Conservation (phyloP, 495 filamentous ascomycete species). For the Extremus antarcticus region DNA sequence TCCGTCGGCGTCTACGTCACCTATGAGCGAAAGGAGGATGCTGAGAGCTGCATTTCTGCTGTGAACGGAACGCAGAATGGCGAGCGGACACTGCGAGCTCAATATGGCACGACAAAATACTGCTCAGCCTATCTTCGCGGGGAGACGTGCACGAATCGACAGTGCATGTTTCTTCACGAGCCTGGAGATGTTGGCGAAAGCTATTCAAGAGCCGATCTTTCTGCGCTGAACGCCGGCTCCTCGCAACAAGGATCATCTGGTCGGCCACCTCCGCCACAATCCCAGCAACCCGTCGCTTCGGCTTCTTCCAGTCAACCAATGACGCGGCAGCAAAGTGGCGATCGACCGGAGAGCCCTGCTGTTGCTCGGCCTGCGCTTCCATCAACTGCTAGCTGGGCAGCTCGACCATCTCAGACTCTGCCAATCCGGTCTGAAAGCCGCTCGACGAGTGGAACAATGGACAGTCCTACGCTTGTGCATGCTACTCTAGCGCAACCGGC, state of each 20-base stretch:
- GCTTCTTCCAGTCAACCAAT: conserved; percentile 57
- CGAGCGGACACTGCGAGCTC: conserved; percentile 75
- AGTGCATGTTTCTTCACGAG: conserved; percentile 97
- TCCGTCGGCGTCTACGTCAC: conserved; percentile 96
- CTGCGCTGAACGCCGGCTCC: conserved; percentile 81
- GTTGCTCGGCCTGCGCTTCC: conserved; percentile 77
- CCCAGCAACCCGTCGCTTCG: conserved; percentile 36
- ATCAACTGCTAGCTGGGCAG: conserved; percentile 87
- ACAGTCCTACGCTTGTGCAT: conserved; percentile 65
- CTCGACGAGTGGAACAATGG: conserved; percentile 63
- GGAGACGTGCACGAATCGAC: conserved; percentile 83
- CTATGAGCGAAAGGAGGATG: conserved; percentile 78
- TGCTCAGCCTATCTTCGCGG: conserved; percentile 93
- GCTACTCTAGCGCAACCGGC: conserved; percentile 28
- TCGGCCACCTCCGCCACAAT: conserved; percentile 38
- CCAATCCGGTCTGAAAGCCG: conserved; percentile 64
- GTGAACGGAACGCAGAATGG: conserved; percentile 90
- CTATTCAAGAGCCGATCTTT: conserved; percentile 88
- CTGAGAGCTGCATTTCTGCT: conserved; percentile 73
- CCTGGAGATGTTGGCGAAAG: conserved; percentile 94
- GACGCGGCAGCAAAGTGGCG: conserved; percentile 62
- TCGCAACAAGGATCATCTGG: conserved; percentile 46
- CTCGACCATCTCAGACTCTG: conserved; percentile 56
- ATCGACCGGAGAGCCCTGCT: conserved; percentile 50
- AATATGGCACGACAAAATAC: conserved; percentile 97